Base-by-base conservation (phyloP, 306 rosid species). In the Lablab purpureus region DNA sequence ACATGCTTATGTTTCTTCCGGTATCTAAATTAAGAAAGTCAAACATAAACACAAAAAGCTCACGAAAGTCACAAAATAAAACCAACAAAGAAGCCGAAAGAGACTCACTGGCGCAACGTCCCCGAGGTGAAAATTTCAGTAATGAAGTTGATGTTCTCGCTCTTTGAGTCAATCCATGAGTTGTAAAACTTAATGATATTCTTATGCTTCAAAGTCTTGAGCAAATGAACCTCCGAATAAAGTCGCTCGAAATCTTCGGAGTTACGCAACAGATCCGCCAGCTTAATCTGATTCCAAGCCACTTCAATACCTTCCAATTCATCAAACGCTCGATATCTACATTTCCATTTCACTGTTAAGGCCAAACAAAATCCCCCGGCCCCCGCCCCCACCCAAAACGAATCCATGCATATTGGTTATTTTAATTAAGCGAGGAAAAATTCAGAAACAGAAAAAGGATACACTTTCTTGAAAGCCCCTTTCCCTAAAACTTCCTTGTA, bases 391-490 rank as follows among this genome's bases (percentile, higher is more conserved):
- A n/a, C n/a, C n/a, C 0, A 7, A 17, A 74, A 65, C 60, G 10
- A 41, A 78, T 37, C 43, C 18, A 69, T 49, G 23, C 34, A 75
- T 23, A 56, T 23, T 56, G n/a, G 12, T 56, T 22, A 56, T 19
- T 25, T 7, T 9, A 7, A 45, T 60, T 21, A n/a, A 71, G 43
- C 50, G 28, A 28, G 64, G 23, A 63, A 47, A 74, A 59, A 49
- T 10, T 60, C 1, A 64, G 14, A 60, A 83, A 69, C 13, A 36
- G 62, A 41, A 69, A 62, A 90, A 90, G 96, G 97, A 93, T 96
- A 93, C 99, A 96, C 99, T 88, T 93, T 96, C 85, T 96, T 96
- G 88, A 93, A 96, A 59, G 99, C 99, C 15, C 98, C 99, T 67
- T 87, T 93, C 22, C 99, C 99, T 56, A 96, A 82, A 84, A 93